Conservation (phyloP, 805 yeast species). For the Lipomyces spencermartinsiae region DNA sequence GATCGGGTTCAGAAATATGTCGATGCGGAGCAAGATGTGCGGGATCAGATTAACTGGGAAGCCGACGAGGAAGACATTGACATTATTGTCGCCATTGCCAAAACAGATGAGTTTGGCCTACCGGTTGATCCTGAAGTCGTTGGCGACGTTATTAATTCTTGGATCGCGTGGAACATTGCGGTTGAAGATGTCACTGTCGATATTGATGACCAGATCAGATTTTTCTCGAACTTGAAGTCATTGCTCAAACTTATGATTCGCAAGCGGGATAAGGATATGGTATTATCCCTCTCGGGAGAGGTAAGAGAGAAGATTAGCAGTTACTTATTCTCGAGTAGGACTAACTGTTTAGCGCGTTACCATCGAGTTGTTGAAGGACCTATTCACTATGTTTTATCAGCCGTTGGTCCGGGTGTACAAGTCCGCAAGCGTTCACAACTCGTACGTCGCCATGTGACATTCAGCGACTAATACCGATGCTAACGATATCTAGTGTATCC, state of each 20-base stretch:
- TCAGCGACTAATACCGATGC: background rate
- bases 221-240: slow-evolving; percentile 53
- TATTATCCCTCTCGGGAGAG: slow-evolving; percentile 51
- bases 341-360: slow-evolving; percentile 84
- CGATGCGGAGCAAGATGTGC: slow-evolving; percentile 42
- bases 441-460: slow-evolving; percentile 41
- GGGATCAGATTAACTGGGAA: slow-evolving; percentile 46
- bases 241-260: slow-evolving; percentile 68
- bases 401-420: slow-evolving; percentile 74
- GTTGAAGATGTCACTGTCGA: slow-evolving; percentile 41
- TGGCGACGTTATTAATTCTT: slow-evolving; percentile 43
- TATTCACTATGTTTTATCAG: slow-evolving; percentile 73
- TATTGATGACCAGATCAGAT: slow-evolving; percentile 30
- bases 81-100: slow-evolving; percentile 40
- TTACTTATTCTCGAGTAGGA: background rate
- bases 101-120: slow-evolving; percentile 35
- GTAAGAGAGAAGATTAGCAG: slow-evolving; percentile 4
- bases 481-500: slow-evolving; percentile 48
- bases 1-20: slow-evolving; percentile 45
- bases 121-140: slow-evolving; percentile 37
- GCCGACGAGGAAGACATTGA: slow-evolving; percentile 42
- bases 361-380: slow-evolving; percentile 72
- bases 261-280: slow-evolving; percentile 73
- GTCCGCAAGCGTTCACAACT: slow-evolving; percentile 67
- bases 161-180: slow-evolving; percentile 48